Conservation (phyloP, 2,329 filamentous ascomycete species). For the Pseudonectria buxi region DNA sequence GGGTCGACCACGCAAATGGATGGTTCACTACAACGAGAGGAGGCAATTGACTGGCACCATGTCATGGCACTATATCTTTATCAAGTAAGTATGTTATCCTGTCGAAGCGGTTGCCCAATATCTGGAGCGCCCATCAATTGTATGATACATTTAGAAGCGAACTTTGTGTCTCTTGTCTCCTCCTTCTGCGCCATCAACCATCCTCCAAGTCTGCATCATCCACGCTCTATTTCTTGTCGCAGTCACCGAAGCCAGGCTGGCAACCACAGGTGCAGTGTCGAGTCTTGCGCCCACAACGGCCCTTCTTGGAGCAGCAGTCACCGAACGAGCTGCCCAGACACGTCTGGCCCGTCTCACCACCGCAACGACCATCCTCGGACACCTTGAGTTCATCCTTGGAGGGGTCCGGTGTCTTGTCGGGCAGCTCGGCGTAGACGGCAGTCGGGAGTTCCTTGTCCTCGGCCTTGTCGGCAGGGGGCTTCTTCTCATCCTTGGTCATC, state of each 20-base stretch:
- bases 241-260: constrained; percentile 29
- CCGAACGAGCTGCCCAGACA: constrained; percentile 36
- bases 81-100: too few species aligned
- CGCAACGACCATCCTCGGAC: constrained; percentile 35
- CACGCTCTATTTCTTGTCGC: constrained; percentile 12
- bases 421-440: constrained; percentile 1
- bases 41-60: too few species aligned
- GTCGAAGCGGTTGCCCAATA: too few species aligned
- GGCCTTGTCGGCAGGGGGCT: constrained; percentile 5
- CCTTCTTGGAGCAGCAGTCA: constrained; percentile 35
- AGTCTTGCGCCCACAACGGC: constrained; percentile 32
- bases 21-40: too few species aligned
- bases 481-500: constrained; percentile 1
- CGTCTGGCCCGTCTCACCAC: constrained; percentile 31
- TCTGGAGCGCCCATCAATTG: too few species aligned
- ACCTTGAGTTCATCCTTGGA: constrained; percentile 18
- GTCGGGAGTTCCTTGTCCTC: constrained; percentile 6
- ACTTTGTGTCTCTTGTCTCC: too few species aligned
- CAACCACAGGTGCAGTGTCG: constrained; percentile 32
- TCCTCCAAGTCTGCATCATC: too few species aligned
- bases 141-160: too few species aligned
- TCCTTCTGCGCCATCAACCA: too few species aligned
- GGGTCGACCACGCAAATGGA: too few species aligned
- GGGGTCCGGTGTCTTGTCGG: constrained; percentile 1
- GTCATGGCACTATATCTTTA: too few species aligned